Percentiles rank a stretch among this genome's conserved stretches.
Conservation (phyloP, 2,329 filamentous ascomycete species). For the Cordyceps pruinosa region DNA sequence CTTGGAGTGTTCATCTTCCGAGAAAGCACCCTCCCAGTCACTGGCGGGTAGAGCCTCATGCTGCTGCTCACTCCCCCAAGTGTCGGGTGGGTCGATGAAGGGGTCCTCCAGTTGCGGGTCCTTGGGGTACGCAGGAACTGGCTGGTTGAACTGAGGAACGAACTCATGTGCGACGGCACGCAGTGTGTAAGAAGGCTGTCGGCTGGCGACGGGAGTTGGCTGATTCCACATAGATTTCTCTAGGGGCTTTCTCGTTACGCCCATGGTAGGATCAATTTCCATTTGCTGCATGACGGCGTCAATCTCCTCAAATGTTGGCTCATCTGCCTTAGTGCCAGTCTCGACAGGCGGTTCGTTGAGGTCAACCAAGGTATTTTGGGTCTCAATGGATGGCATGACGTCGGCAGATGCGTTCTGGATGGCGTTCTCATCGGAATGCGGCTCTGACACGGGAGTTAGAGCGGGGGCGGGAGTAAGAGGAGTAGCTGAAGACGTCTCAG, state of each 20-base stretch:
- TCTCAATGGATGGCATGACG: constrained; percentile 13
- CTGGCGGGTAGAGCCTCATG: constrained; percentile 60
- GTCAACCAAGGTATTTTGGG: constrained; percentile 16
- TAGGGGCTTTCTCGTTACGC: constrained; percentile 55
- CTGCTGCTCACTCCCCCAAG: constrained; percentile 26
- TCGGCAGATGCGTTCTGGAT: not conserved
- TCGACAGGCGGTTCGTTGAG: constrained; percentile 17
- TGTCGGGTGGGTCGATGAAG: constrained; percentile 48
- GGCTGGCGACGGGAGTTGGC: constrained; percentile 29
- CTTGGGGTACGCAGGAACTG: constrained; percentile 1
- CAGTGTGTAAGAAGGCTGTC: not conserved
- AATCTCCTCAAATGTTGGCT: constrained; percentile 70
- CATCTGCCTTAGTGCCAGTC: constrained; percentile 22
- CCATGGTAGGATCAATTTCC: constrained; percentile 63
- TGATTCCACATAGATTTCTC: constrained; percentile 42
- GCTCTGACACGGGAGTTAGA: constrained; percentile 17
- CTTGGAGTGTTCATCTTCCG: constrained; percentile 76
- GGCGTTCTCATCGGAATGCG: constrained; percentile 13
- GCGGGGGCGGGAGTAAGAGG: constrained; percentile 5
- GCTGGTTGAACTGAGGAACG: constrained; percentile 4
- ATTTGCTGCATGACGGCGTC: constrained; percentile 89
- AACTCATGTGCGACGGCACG: not conserved
- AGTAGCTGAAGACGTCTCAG: constrained; percentile 14
- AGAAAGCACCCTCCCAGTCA: constrained; percentile 87
- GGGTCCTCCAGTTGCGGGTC: constrained; percentile 50